Evolutionary conservation across 2,329 filamentous ascomycete species (phyloP).

Genomic region (Colletotrichum tanaceti): DNA sequence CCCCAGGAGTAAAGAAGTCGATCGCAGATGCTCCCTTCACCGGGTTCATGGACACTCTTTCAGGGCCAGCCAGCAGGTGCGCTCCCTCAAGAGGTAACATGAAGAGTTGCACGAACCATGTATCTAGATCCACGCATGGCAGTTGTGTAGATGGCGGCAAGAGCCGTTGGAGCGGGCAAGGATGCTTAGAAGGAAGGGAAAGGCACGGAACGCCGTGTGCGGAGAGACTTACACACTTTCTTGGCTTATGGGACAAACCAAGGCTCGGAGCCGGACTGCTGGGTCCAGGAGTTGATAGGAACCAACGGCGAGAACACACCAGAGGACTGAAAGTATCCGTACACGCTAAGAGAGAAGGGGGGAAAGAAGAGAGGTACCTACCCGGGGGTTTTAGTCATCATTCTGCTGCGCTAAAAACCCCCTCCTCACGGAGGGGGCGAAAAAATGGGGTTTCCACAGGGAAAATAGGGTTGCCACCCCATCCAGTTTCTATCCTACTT

Average conservation of each 20-base stretch:
- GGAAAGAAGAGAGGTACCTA: background rate
- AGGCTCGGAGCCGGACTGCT: constrained; percentile 14
- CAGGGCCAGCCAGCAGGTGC: background rate
- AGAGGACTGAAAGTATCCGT: too few species aligned
- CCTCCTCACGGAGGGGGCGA: too few species aligned
- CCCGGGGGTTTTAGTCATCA: too few species aligned
- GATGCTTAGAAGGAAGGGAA: background rate
- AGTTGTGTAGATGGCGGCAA: too few species aligned
- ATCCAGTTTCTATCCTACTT: too few species aligned
- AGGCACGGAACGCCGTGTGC: constrained; percentile 19
- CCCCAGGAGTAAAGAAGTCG: background rate
- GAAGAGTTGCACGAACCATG: too few species aligned
- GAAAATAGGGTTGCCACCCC: too few species aligned
- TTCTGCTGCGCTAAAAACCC: too few species aligned
- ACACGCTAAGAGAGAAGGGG: background rate
- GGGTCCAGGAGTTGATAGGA: constrained; percentile 1
- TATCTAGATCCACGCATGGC: too few species aligned
- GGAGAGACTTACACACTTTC: constrained; percentile 27
- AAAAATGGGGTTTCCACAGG: too few species aligned
- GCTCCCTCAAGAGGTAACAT: background rate
- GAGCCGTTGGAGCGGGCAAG: background rate
- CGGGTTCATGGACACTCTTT: background rate
- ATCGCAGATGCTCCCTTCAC: background rate
- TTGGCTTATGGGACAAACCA: constrained; percentile 25
- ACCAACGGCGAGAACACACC: background rate